Evolutionary conservation across 768 basidiomycete species (phyloP), one percentile per base, ranked within the genome.

Genomic region (Tricholoma sp.): DNA sequence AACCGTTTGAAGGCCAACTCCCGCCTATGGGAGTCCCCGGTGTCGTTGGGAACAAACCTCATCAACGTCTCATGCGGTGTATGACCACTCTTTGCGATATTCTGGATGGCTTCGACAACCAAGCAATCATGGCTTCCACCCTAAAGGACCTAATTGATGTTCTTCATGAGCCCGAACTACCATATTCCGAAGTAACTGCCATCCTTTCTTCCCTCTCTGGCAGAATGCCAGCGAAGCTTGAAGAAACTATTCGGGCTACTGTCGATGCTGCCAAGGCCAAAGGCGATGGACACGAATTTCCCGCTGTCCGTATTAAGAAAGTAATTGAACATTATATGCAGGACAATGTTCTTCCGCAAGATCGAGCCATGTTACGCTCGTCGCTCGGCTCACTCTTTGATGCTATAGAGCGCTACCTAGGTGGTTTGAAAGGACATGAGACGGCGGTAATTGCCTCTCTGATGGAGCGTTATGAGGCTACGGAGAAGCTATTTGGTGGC

Each of bases 51-150:
- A 89, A 82, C 75, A 96, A 94, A 74, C 83, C 93, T 37, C 87
- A 97, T 68, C 97, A 99, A 70, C 84, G 83, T 57, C 83, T 93
- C 56, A 76, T 81, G 53, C 83, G 83, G 62, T 88, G 87, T 73
- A 74, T 88, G 53, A 80, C 82, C 60, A 80, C 88, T 54, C 79
- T 99, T 52, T 84, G 86, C 69, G 94, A 98, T 73, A 95, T 97
- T 63, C 80, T 99, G 58, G 91, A 94, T 56, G 97, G 97, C 36
- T 99, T 89, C 72, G 97, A 99, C 74, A 98, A 98, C 74, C 91
- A 94, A 66, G 88, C 93, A 5, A 79, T 91, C 61, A 94, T 98
- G 89, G 79, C 80, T 17, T 73, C 86, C 4, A 91, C 92, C 10
- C 77, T 98, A 66, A 95, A 93, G 70, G 89, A 94, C 45, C 85